phyloP scores from a whole-genome alignment of 1,139 yeast species.

The Geotrichum candidum region DNA sequence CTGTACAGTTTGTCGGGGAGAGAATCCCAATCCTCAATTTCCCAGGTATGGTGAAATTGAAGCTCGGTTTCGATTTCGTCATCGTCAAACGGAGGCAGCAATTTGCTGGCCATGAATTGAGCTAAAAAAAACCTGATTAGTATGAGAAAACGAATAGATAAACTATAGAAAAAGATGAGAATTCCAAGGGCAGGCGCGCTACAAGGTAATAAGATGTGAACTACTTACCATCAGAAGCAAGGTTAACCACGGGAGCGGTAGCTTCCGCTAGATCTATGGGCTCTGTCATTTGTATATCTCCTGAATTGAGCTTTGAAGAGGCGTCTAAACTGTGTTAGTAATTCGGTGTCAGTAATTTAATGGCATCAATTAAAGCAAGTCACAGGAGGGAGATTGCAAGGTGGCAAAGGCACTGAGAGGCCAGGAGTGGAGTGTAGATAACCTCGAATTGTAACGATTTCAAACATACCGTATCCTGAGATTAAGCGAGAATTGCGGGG shows the following conservation, averaged over 20 bases:
- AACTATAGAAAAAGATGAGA: background rate
- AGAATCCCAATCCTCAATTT: constrained; percentile 57
- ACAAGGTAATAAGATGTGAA: background rate
- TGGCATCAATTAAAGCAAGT: background rate
- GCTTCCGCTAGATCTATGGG: constrained; percentile 2
- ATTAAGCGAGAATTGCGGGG: background rate
- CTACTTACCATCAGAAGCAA: constrained; percentile 6
- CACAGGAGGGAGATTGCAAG: background rate
- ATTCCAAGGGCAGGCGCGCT: background rate
- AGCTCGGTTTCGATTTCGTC: constrained; percentile 38
- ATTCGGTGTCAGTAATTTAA: background rate
- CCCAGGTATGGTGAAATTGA: constrained; percentile 58
- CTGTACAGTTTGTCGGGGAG: constrained; percentile 46
- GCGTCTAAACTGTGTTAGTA: background rate
- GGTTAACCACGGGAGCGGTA: background rate
- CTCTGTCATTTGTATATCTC: constrained; percentile 5
- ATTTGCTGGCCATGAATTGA: constrained; percentile 28
- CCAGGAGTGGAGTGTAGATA: background rate
- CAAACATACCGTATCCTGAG: background rate
- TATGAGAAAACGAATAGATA: background rate
- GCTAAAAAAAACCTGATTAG: constrained; percentile 13
- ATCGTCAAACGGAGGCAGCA: constrained; percentile 28
- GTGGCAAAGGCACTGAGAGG: background rate
- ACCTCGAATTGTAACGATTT: background rate
- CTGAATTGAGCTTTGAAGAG: background rate